Percentiles rank a stretch among this genome's conserved stretches.
phyloP scores from a whole-genome alignment of 192 early-diverging fungal species.

The Linnemannia exigua region DNA sequence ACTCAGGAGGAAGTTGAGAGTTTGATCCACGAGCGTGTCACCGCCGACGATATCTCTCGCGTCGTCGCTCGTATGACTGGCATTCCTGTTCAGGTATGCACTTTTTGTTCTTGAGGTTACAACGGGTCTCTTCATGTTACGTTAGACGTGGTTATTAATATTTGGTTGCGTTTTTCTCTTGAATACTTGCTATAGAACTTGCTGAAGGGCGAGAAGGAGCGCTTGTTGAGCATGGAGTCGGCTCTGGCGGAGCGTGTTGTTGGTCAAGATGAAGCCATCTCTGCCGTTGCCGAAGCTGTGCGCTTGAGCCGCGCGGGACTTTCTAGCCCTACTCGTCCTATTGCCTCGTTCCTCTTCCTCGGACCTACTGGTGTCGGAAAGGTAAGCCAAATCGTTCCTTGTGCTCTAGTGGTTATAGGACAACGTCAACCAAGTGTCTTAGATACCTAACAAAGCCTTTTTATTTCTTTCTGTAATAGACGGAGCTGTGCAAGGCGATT shows the following conservation, averaged over 20 bases:
- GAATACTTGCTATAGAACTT: constrained; percentile 59
- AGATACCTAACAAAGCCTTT: not conserved
- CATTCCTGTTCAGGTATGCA: constrained; percentile 79
- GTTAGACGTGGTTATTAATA: not conserved
- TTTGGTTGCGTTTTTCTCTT: not conserved
- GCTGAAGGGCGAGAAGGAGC: constrained; percentile 77
- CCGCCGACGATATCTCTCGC: constrained; percentile 80
- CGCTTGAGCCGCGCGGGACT: constrained; percentile 84
- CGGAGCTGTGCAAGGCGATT: constrained; percentile 81
- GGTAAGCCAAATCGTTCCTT: constrained; percentile 11
- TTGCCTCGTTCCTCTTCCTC: constrained; percentile 86
- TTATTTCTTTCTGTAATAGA: constrained; percentile 40
- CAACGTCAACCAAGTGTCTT: no score
- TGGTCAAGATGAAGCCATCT: constrained; percentile 81
- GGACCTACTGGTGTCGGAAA: constrained; percentile 91
- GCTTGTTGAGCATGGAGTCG: constrained; percentile 81
- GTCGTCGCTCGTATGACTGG: constrained; percentile 84
- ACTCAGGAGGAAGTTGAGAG: constrained; percentile 60
- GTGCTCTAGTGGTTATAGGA: not conserved
- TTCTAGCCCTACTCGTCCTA: constrained; percentile 77
- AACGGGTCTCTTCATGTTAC: not conserved
- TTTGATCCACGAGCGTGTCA: constrained; percentile 85
- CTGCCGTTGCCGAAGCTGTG: constrained; percentile 79
- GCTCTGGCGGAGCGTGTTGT: constrained; percentile 70
- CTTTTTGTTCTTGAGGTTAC: not conserved